Percentiles rank a stretch among this genome's conserved stretches.
Evolutionary conservation across 208 protist genomes (phyloP).

Genomic region (Herpetomonas samuelpessoai): DNA sequence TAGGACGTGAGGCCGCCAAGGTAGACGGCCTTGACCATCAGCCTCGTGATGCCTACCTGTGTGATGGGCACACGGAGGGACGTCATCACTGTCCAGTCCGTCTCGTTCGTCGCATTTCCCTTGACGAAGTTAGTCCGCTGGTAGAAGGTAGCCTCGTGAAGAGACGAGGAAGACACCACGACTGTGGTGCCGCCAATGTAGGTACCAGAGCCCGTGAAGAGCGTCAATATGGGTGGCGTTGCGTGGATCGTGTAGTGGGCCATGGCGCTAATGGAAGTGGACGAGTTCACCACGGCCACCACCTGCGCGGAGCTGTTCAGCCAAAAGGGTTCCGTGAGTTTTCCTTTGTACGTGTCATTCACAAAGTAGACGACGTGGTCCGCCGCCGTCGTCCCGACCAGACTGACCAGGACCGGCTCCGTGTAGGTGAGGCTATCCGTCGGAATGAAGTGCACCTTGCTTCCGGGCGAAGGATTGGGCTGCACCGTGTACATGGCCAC

Average conservation of each 20-base stretch:
- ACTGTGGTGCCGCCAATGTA: slow-evolving; percentile 54
- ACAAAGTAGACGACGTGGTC: slow-evolving; percentile 37
- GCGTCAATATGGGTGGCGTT: slow-evolving; percentile 22
- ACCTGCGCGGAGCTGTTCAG: slow-evolving; percentile 32
- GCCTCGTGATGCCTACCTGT: slow-evolving; percentile 18
- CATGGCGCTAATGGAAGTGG: not conserved
- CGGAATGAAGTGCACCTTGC: slow-evolving; percentile 25
- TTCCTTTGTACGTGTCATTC: slow-evolving; percentile 29
- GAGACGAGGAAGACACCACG: slow-evolving; percentile 32
- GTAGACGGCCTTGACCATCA: slow-evolving; percentile 35
- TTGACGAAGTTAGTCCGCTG: slow-evolving; percentile 35
- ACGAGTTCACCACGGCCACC: slow-evolving; percentile 39
- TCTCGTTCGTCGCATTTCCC: not conserved
- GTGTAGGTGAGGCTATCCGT: slow-evolving; percentile 23
- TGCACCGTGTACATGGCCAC: slow-evolving; percentile 40
- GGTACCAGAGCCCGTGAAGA: slow-evolving; percentile 49
- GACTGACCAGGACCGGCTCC: slow-evolving; percentile 35
- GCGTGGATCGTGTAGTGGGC: slow-evolving; percentile 37
- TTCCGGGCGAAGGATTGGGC: slow-evolving; percentile 3
- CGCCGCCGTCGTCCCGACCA: slow-evolving; percentile 22
- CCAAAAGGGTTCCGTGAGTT: slow-evolving; percentile 54
- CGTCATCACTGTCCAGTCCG: slow-evolving; percentile 11
- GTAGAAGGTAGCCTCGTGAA: slow-evolving; percentile 29
- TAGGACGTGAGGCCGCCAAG: slow-evolving; percentile 32
- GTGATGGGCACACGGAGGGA: slow-evolving; percentile 26